These are phyloP conservation scores for Wickerhamiella kurtzmanii DNA, from an alignment of 805 yeast species.

Conservation along the genomic window DNA sequence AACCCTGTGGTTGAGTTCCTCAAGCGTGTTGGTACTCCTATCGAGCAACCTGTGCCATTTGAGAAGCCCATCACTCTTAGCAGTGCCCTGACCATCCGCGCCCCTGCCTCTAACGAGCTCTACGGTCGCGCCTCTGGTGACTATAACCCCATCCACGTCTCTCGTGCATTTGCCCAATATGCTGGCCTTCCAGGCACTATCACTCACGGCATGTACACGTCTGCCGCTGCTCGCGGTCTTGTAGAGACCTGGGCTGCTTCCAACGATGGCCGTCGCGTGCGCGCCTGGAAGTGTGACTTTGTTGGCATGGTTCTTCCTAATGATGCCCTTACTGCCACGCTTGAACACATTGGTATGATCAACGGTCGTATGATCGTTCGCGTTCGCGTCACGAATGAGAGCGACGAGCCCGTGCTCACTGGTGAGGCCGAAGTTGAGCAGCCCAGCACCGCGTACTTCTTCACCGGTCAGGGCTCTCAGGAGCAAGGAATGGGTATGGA, in stretches of 20 bases:
- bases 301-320: constrained; percentile 97
- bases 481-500: constrained; percentile 99
- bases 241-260: constrained; percentile 99
- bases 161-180: constrained; percentile 84
- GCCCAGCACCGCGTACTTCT: constrained; percentile 90
- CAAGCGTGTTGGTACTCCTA: constrained; percentile 77
- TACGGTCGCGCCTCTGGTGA: constrained; percentile 97
- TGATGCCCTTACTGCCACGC: constrained; percentile 69
- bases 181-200: constrained; percentile 94
- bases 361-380: constrained; percentile 96
- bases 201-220: constrained; percentile 98
- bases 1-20: constrained; percentile 95
- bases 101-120: constrained; percentile 93
- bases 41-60: constrained; percentile 85
- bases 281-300: constrained; percentile 82
- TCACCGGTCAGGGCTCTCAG: constrained; percentile 99
- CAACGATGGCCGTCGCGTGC: constrained; percentile 87
- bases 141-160: constrained; percentile 95
- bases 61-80: constrained; percentile 82
- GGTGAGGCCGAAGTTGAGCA: constrained; percentile 99
- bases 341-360: constrained; percentile 97
- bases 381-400: constrained; percentile 61
- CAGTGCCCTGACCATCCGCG: constrained; percentile 35
- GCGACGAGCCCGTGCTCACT: constrained; percentile 45
- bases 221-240: constrained; percentile 86